Evolutionary conservation across 176 grass and related monocot genomes (phyloP), one percentile per base, ranked within the genome.

Genomic region (Typha latifolia): DNA sequence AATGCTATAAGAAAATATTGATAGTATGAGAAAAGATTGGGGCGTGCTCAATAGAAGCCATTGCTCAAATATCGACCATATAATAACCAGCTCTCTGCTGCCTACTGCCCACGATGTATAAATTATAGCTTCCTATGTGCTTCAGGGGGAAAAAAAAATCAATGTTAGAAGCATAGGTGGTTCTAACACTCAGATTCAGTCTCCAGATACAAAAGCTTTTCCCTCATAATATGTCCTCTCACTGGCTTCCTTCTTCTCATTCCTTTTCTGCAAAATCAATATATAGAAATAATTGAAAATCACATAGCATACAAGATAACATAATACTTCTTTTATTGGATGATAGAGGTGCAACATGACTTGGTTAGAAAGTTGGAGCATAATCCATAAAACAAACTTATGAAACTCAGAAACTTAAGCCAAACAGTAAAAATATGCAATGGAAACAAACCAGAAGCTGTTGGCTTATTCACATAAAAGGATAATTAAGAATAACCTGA

Each of bases 171-270:
- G 53, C 16, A 19, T 21, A 21, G 53, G 0, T 8, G 53, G 4
- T 57, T 57, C 53, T 19, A 22, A 8, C 53, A 57, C 9, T 43
- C 37, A 9, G 6, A 19, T 48, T 83, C 73, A 99, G 48, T 85
- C 95, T 48, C 82, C 95, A 73, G 82, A 80, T 12, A 90, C 77
- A 29, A 82, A 99, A 62, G 37, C 79, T 89, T 94, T 99, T 78
- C 81, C 65, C 47, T 94, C 86, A 0, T 99, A 99, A 51, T 94
- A 99, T 75, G 79, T 99, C 88, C 81, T 90, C 84, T 99, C 94
- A 61, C 89, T 93, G 26, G 94, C 94, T 99, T 99, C 94, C 70
- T 93, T 99, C 85, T 92, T 97, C 47, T 93, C 89, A 53, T 94
- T 99, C 71, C 95, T 69, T 74, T 94, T 99, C 95, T 99, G 86